These are phyloP conservation scores for Xylaria longipes DNA, from an alignment of 495 filamentous ascomycete species.

Conservation along the genomic window DNA sequence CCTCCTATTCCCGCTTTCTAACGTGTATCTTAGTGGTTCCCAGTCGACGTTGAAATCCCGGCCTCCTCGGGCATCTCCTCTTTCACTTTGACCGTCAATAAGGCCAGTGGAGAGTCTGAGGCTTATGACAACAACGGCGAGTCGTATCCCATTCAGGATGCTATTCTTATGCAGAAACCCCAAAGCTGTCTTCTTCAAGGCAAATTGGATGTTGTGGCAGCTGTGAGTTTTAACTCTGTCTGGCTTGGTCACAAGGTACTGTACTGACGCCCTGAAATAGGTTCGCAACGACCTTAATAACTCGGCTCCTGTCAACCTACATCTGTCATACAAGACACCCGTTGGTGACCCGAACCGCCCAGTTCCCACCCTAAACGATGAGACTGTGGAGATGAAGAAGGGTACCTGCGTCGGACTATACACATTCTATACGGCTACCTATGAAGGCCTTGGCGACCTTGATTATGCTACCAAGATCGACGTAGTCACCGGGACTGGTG, in stretches of 20 bases:
- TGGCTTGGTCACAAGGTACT: slow-evolving; percentile 9
- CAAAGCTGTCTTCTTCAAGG: slow-evolving; percentile 56
- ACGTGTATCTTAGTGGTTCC: slow-evolving; percentile 49
- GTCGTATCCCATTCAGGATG: slow-evolving; percentile 51
- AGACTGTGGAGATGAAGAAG: slow-evolving; percentile 53
- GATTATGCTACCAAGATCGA: slow-evolving; percentile 57
- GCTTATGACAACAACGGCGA: slow-evolving; percentile 56
- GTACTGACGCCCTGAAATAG: slow-evolving; percentile 40
- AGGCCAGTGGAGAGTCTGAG: slow-evolving; percentile 49
- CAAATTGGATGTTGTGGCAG: slow-evolving; percentile 48
- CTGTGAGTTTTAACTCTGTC: slow-evolving; percentile 37
- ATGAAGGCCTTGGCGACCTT: slow-evolving; percentile 51
- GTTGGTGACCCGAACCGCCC: slow-evolving; percentile 49
- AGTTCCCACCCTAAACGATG: slow-evolving; percentile 54
- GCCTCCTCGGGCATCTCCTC: slow-evolving; percentile 53
- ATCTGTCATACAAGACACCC: slow-evolving; percentile 57
- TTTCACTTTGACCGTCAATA: slow-evolving; percentile 49
- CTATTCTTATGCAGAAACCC: slow-evolving; percentile 50
- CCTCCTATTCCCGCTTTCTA: not conserved
- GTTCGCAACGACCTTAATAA: slow-evolving; percentile 56
- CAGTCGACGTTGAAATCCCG: slow-evolving; percentile 46
- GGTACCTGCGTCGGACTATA: slow-evolving; percentile 59
- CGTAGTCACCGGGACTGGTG: slow-evolving; percentile 49
- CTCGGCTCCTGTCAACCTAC: slow-evolving; percentile 48
- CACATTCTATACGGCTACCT: slow-evolving; percentile 58